Conservation (phyloP, 192 early-diverging fungal species). For the Allomyces javanicus region DNA sequence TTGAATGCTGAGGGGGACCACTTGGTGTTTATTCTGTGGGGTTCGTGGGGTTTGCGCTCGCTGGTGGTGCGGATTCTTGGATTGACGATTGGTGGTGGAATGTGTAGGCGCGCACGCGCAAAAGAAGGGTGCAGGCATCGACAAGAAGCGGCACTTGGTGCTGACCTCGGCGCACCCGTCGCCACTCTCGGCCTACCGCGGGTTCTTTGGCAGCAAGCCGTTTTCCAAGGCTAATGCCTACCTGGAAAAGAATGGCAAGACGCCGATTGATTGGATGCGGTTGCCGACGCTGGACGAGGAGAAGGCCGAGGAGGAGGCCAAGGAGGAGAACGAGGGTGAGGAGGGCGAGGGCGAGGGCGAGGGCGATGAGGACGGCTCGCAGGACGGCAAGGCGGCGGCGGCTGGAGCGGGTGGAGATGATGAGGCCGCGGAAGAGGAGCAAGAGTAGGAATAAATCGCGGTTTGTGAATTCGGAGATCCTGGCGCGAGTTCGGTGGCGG, state of each 20-base stretch:
- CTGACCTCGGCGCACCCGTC: conserved; percentile 75
- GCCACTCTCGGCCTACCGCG: conserved; percentile 65
- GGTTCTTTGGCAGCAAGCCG: conserved; percentile 71
- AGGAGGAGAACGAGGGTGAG: neutral
- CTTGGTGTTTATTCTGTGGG: conserved; percentile 92
- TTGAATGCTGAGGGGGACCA: conserved; percentile 34
- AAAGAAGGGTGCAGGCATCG: conserved; percentile 55
- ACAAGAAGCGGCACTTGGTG: conserved; percentile 63
- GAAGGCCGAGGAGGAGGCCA: neutral
- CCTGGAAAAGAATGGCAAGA: conserved; percentile 32
- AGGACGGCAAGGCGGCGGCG: neutral
- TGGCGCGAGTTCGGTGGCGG: too few species aligned
- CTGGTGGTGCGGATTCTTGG: too few species aligned
- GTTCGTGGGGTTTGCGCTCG: too few species aligned
- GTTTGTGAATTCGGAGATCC: too few species aligned
- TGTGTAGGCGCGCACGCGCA: conserved; percentile 30
- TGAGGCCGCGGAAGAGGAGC: too few species aligned
- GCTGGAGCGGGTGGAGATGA: too few species aligned
- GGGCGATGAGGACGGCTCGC: neutral
- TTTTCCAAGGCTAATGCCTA: conserved; percentile 80
- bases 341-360: neutral
- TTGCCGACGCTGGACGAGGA: conserved; percentile 2
- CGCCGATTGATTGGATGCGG: conserved; percentile 46
- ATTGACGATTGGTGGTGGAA: too few species aligned
- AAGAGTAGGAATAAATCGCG: too few species aligned